Conservation (phyloP, 768 basidiomycete species). For the Suillus sp. region DNA sequence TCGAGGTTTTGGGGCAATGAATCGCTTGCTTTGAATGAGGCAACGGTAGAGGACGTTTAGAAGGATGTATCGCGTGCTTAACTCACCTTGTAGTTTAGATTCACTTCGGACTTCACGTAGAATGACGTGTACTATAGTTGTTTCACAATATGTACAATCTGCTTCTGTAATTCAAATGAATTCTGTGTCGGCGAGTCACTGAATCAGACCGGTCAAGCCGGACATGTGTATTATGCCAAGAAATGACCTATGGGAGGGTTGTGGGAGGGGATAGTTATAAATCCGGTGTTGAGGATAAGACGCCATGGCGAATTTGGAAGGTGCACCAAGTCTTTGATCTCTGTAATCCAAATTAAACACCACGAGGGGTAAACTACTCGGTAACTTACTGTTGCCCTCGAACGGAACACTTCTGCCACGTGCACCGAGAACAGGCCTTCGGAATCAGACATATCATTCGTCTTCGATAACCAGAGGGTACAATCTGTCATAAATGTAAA, state of each 20-base stretch:
- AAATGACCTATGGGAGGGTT: neutral
- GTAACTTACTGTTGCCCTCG: slow-evolving; percentile 42
- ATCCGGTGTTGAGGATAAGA: slow-evolving; percentile 19
- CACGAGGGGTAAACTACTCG: slow-evolving; percentile 19
- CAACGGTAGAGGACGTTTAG: neutral
- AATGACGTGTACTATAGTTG: neutral
- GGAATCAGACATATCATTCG: slow-evolving; percentile 13
- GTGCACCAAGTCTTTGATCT: slow-evolving; percentile 40
- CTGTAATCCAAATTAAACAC: slow-evolving; percentile 27
- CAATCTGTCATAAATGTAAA: slow-evolving; percentile 74
- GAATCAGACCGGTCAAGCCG: neutral
- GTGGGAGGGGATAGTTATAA: neutral
- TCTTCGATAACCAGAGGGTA: slow-evolving; percentile 65
- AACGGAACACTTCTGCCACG: slow-evolving; percentile 45
- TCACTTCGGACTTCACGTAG: neutral
- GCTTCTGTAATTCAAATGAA: neutral
- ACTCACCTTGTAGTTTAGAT: neutral
- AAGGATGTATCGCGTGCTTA: neutral
- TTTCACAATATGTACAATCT: neutral
- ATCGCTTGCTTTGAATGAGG: neutral
- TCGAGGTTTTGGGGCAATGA: slow-evolving; percentile 8
- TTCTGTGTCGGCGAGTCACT: neutral
- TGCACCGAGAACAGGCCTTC: slow-evolving; percentile 30
- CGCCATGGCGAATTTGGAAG: slow-evolving; percentile 42
- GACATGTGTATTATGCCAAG: neutral